Conservation (phyloP, 495 filamentous ascomycete species). For the Aspergillus biplanus region DNA sequence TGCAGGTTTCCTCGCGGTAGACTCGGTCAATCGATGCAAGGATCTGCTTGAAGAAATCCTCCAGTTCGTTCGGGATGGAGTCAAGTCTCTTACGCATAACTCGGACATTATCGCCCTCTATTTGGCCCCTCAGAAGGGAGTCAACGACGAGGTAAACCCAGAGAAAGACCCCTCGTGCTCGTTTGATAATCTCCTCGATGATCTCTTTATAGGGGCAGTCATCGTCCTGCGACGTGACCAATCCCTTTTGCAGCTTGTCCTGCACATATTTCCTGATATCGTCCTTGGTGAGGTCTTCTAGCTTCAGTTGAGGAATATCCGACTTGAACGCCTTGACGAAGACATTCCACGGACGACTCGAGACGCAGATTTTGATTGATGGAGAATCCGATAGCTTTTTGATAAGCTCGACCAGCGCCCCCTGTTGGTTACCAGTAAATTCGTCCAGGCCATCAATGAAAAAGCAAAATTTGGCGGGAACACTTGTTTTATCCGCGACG, state of each 20-base stretch:
- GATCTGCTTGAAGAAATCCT: background rate
- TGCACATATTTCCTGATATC: constrained; percentile 36
- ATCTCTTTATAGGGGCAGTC: constrained; percentile 19
- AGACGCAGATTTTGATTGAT: background rate
- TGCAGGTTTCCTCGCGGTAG: background rate
- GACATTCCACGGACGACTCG: background rate
- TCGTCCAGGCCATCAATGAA: constrained; percentile 40
- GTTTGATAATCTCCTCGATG: constrained; percentile 24
- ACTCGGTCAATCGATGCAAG: background rate
- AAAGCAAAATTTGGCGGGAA: constrained; percentile 2
- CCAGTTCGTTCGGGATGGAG: background rate
- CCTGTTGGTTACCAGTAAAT: constrained; percentile 25
- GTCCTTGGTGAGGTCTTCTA: constrained; percentile 35
- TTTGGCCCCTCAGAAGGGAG: constrained; percentile 34
- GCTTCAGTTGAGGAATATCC: constrained; percentile 24
- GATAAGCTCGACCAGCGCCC: constrained; percentile 28
- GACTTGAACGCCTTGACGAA: constrained; percentile 38
- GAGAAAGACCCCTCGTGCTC: constrained; percentile 43
- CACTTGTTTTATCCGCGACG: too few species aligned
- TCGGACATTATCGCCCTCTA: constrained; percentile 20
- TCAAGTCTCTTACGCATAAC: background rate
- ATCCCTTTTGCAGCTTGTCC: too few species aligned
- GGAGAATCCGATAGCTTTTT: constrained; percentile 10
- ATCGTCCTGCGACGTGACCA: too few species aligned
- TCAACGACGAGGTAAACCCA: constrained; percentile 42